A percentile compares a stretch with the other conserved stretches of the same genome.
These are phyloP conservation scores for Piper betle DNA, from an alignment of 164 flowering plant genomes.

Conservation along the genomic window DNA sequence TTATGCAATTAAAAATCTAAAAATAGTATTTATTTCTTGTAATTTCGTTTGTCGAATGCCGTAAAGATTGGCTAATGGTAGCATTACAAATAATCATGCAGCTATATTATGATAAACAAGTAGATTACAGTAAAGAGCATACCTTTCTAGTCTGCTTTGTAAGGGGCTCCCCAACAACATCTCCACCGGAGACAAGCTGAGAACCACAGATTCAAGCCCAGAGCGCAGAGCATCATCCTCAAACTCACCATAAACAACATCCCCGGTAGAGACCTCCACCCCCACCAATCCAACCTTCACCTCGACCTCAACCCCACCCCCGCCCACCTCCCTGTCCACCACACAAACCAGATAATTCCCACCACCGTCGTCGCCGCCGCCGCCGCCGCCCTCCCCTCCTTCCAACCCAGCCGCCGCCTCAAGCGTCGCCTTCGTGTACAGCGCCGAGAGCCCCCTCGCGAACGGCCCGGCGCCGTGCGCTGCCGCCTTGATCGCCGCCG, in stretches of 20 bases:
- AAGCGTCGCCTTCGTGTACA: constrained; percentile 88
- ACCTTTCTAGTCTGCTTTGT: constrained; percentile 86
- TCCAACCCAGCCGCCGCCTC: constrained; percentile 59
- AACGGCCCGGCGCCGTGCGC: constrained; percentile 54
- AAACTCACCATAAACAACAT: constrained; percentile 75
- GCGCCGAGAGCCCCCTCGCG: constrained; percentile 68
- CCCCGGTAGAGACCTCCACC: constrained; percentile 82
- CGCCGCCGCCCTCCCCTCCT: constrained; percentile 39
- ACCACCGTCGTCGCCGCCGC: constrained; percentile 42
- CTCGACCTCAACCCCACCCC: constrained; percentile 34
- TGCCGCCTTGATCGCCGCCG: constrained; percentile 82
- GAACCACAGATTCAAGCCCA: constrained; percentile 60
- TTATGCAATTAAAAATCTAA: no score
- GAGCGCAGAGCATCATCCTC: constrained; percentile 59
- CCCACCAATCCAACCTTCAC: constrained; percentile 65
- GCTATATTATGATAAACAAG: background rate
- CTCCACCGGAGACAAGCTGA: constrained; percentile 72
- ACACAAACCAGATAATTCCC: constrained; percentile 64
- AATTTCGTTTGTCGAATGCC: no score
- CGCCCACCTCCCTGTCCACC: constrained; percentile 38
- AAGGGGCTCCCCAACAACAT: constrained; percentile 65
- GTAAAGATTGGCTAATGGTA: background rate
- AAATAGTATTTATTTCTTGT: no score
- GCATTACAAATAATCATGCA: background rate
- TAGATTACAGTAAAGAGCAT: background rate